Evolutionary conservation across 805 yeast species (phyloP), one percentile per base, ranked within the genome.

Genomic region (Candida corydali): DNA sequence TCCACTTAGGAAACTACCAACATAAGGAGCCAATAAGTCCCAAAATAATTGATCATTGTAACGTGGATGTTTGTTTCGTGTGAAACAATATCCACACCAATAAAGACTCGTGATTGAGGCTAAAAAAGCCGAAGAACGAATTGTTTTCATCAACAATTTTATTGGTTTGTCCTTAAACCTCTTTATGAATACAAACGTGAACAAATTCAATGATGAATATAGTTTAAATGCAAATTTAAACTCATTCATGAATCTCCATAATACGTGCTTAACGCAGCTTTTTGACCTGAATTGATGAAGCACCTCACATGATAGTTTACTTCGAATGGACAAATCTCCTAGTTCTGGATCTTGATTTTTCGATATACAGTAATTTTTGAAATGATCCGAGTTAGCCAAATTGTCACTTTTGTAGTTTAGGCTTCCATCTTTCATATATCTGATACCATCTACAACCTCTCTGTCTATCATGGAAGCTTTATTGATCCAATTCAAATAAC

Each of bases 401-500:
- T 10, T 15, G 2, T 27, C 12, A 5, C 18, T 15, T 8, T 14
- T 19, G 40, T 69, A 69, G 19, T 43, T 41, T 25, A 61, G 38
- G 15, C 50, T 43, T 3, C 55, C 57, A 2, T 50, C 41, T 17
- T 54, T 52, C 17, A 69, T 27, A 8, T 43, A 38, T 26, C 59
- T 45, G 18, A 69, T 54, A 4, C 58, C 55, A 11, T 45, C 36
- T 5, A 63, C 46, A 12, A 69, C 39, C 25, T 57, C 68, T 17
- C 47, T 47, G 41, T 69, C 73, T 61, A 69, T 60, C 34, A 59
- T 52, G 7, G 74, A 71, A 8, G 70, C 70, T 28, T 54, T 54
- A 3, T 73, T 60, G 43, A 69, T 68, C 75, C 75, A 69, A 33
- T 51, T 48, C 24, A 55, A 47, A 44, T 69, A 69, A 5, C 64